Conservation (phyloP, 495 filamentous ascomycete genomes). For the Cudoniella acicularis region DNA sequence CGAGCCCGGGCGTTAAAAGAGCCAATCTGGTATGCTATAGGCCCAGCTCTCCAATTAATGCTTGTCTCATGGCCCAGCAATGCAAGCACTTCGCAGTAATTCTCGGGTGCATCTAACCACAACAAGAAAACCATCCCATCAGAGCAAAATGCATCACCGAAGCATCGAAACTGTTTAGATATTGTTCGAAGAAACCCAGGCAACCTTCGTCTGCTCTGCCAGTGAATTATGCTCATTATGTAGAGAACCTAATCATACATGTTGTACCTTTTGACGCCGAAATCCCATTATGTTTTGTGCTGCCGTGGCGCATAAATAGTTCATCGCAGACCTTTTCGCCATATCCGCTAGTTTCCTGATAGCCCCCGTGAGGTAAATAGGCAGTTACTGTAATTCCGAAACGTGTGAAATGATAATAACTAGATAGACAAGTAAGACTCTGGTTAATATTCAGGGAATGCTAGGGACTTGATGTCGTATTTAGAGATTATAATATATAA, state of each 20-base stretch:
- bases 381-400: not conserved
- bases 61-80: too few relatives aligned
- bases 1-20: too few relatives aligned
- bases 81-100: too few relatives aligned
- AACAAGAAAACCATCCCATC: too few relatives aligned
- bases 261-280: not conserved
- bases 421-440: not conserved
- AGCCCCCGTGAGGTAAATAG: not conserved
- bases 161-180: too few relatives aligned
- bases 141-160: too few relatives aligned
- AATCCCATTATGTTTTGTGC: not conserved
- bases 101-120: too few relatives aligned
- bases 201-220: not conserved
- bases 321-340: not conserved
- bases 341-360: not conserved
- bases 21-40: too few relatives aligned
- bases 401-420: not conserved
- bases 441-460: not conserved
- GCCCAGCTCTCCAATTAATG: too few relatives aligned
- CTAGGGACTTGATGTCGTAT: too few relatives aligned
- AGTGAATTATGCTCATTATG: not conserved
- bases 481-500: too few relatives aligned
- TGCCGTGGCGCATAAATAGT: not conserved
- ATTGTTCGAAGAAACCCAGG: too few relatives aligned
- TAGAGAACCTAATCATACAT: not conserved